Evolutionary conservation across 345 rosid species (phyloP).

Genomic region (Cardiospermum halicacabum): DNA sequence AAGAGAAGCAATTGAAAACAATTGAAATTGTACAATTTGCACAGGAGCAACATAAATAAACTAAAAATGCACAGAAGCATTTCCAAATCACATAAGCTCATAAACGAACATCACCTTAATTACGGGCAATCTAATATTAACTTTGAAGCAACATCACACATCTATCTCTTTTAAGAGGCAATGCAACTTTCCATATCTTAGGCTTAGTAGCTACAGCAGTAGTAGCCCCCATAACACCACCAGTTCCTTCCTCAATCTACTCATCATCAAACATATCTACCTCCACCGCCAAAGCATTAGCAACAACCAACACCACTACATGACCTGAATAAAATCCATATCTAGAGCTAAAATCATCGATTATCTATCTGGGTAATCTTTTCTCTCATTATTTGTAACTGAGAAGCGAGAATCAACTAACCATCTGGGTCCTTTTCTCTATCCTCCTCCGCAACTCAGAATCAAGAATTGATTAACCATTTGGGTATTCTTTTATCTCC

Average conservation of each 20-base stretch:
- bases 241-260: conserved; percentile 28
- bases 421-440: too few relatives aligned
- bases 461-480: too few relatives aligned
- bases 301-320: conserved; percentile 20
- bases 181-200: conserved; percentile 82
- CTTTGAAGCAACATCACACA: conserved; percentile 25
- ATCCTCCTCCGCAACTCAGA: too few relatives aligned
- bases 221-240: conserved; percentile 29
- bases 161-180: conserved; percentile 89
- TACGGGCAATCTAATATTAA: too few relatives aligned
- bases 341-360: conserved; percentile 13
- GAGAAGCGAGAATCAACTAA: too few relatives aligned
- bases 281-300: conserved; percentile 37
- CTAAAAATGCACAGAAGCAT: too few relatives aligned
- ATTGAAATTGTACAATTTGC: too few relatives aligned
- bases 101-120: too few relatives aligned
- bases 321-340: background rate
- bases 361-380: conserved; percentile 14
- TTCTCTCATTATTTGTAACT: conserved; percentile 21
- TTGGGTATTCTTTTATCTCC: too few relatives aligned
- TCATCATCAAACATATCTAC: conserved; percentile 41
- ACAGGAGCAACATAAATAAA: too few relatives aligned
- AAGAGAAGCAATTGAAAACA: too few relatives aligned
- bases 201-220: conserved; percentile 51
- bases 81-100: too few relatives aligned